Conservation (phyloP, 148 eudicot genomes). For the Camellia lanceoleosa region DNA sequence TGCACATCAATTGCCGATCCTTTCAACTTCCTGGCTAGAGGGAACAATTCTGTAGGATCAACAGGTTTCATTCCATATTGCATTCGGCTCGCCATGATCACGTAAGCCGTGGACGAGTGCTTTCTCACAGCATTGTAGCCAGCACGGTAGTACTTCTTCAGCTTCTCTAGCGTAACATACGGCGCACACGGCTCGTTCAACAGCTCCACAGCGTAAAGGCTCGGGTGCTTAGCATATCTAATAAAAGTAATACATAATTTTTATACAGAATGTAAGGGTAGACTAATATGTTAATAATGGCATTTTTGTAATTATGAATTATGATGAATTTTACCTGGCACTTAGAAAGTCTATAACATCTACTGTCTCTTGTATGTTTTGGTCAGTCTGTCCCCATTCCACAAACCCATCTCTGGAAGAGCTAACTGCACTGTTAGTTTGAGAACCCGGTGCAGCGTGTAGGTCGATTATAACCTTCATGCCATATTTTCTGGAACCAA, state of each 20-base stretch:
- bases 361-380: conserved; percentile 47
- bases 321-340: conserved; percentile 10
- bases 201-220: conserved; percentile 9
- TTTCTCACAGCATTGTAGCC: conserved; percentile 12
- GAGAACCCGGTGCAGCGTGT: conserved; percentile 33
- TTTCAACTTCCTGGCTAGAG: conserved; percentile 24
- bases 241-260: too few species aligned
- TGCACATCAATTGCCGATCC: conserved; percentile 41
- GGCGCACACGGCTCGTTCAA: conserved; percentile 7
- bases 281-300: neutral
- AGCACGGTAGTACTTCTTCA: conserved; percentile 4
- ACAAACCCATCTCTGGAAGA: conserved; percentile 30
- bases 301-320: too few species aligned
- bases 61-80: neutral
- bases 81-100: neutral
- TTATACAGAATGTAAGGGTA: too few species aligned
- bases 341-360: conserved; percentile 55
- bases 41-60: conserved; percentile 35
- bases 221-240: conserved; percentile 28
- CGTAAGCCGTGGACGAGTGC: conserved; percentile 12
- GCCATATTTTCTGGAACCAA: conserved; percentile 20
- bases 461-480: conserved; percentile 32
- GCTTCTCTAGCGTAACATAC: neutral
- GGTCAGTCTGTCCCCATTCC: conserved; percentile 61
- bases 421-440: conserved; percentile 18